Conservation (phyloP, 2,329 filamentous ascomycete species). For the Dactylella cylindrospora region DNA sequence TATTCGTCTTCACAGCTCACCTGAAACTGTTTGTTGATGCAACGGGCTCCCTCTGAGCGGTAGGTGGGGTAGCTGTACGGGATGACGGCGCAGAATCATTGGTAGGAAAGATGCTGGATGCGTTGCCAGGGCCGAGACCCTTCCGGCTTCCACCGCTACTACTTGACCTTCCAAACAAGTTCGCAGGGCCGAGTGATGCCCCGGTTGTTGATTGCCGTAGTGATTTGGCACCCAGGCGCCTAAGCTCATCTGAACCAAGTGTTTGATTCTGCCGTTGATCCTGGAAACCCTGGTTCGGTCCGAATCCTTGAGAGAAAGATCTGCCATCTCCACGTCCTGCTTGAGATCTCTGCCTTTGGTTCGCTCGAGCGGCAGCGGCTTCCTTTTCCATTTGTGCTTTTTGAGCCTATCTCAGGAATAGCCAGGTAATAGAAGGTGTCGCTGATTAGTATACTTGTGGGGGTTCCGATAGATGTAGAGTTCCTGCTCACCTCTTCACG, state of each 20-base stretch:
- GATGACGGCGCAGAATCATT: constrained; percentile 88
- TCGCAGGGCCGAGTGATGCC: constrained; percentile 73
- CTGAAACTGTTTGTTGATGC: constrained; percentile 88
- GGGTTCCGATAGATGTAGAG: neutral
- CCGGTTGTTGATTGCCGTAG: constrained; percentile 64
- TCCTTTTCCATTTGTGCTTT: constrained; percentile 82
- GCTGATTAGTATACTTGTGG: neutral
- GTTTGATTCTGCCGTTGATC: constrained; percentile 72
- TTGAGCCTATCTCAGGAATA: constrained; percentile 57
- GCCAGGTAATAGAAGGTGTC: neutral
- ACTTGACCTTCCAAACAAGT: constrained; percentile 91
- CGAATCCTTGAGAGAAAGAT: constrained; percentile 70
- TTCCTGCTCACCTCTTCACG: constrained; percentile 67
- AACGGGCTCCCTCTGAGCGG: constrained; percentile 60
- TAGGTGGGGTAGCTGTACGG: constrained; percentile 82
- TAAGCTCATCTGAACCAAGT: constrained; percentile 87
- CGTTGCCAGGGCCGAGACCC: constrained; percentile 72
- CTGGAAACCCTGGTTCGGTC: constrained; percentile 64
- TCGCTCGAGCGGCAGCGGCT: constrained; percentile 57
- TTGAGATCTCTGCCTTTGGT: constrained; percentile 66
- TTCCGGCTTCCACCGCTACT: constrained; percentile 59
- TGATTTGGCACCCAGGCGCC: constrained; percentile 71
- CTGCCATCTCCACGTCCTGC: constrained; percentile 85
- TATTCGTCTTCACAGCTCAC: constrained; percentile 60
- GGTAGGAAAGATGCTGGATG: constrained; percentile 66